These are phyloP conservation scores for Takashimella tepidaria DNA, from an alignment of 1,284 basidiomycete genomes.

Conservation along the genomic window DNA sequence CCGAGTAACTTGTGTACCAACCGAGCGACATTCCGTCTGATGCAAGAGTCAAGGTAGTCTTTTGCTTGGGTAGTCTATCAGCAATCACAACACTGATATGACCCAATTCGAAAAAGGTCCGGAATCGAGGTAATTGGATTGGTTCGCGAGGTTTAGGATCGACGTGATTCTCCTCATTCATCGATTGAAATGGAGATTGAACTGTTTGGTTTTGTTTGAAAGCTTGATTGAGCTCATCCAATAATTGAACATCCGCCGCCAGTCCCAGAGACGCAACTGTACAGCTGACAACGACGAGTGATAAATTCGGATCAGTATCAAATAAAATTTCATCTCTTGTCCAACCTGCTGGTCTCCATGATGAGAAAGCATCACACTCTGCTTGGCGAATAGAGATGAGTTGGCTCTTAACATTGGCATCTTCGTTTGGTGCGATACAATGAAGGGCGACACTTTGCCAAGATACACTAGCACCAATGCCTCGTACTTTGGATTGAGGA, in stretches of 20 bases:
- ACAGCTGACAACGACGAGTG: slow-evolving; percentile 26
- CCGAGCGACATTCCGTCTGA: slow-evolving; percentile 31
- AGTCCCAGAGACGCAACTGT: slow-evolving; percentile 33
- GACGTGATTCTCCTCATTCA: background rate
- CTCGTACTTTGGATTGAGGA: slow-evolving; percentile 28
- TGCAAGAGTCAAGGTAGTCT: slow-evolving; percentile 28
- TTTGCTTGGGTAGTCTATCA: slow-evolving; percentile 25
- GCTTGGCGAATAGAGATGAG: slow-evolving; percentile 32
- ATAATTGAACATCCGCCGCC: slow-evolving; percentile 33
- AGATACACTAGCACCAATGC: slow-evolving; percentile 23
- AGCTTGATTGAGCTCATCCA: slow-evolving; percentile 27
- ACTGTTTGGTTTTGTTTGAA: slow-evolving; percentile 15
- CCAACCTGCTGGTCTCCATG: slow-evolving; percentile 40
- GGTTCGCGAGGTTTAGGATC: background rate
- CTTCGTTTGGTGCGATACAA: slow-evolving; percentile 31
- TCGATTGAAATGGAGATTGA: background rate
- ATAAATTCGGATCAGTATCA: slow-evolving; percentile 36
- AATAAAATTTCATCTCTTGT: slow-evolving; percentile 35
- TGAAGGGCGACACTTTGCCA: slow-evolving; percentile 33
- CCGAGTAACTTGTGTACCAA: slow-evolving; percentile 25
- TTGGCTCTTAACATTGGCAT: slow-evolving; percentile 22
- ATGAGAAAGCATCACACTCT: slow-evolving; percentile 33
- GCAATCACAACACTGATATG: slow-evolving; percentile 27
- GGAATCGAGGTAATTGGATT: slow-evolving; percentile 21
- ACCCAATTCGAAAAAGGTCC: slow-evolving; percentile 34